Base-by-base conservation (phyloP, 768 basidiomycete species). In the Podaxis sp. region DNA sequence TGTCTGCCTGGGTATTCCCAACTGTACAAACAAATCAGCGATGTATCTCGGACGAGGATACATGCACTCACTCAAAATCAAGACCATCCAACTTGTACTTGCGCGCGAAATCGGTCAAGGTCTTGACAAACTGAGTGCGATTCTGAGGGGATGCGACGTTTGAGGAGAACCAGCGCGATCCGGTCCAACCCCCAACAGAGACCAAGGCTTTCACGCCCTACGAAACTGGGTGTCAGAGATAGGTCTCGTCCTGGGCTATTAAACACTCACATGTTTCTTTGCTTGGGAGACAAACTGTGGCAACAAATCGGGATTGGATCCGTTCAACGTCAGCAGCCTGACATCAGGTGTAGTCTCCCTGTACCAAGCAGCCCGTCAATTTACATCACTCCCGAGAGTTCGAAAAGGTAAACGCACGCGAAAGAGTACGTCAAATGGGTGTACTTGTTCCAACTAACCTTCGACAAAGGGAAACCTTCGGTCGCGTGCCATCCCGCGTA, bases 1-100 rank as follows among this genome's bases (percentile, higher is more conserved):
- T 81, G 80, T 6, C 75, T 71, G 61, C 78, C 83, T 1, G 95
- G 95, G 72, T 91, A 95, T 76, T 96, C 95, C 94, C 94, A 96
- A 70, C 92, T 94, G 44, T 5, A 57, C 28, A 26, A 44, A 7
- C 4, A 26, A 22, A 7, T 58, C 19, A 65, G 55, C 11, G n/a
- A 42, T 40, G 17, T n/a, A 22, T 36, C 22, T 4, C 13, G n/a
- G 30, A 52, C 52, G 30, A 51, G 36, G 64, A 2, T 38, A 15
- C 48, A 17, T 63, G 13, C 3, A 65, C 80, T 52, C 69, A 84
- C 82, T 83, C 82, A 59, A 80, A 78, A 65, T 87, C 82, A 59
- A 91, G 68, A 3, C 87, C 86, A 66, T 88, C 88, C 3, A 90
- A 68, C 0, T 77, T 57, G 70, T 88, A 89, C 61, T 84, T 70